Base-by-base conservation (phyloP, 2,329 filamentous ascomycete species). In the Zymoseptoria tritici region DNA sequence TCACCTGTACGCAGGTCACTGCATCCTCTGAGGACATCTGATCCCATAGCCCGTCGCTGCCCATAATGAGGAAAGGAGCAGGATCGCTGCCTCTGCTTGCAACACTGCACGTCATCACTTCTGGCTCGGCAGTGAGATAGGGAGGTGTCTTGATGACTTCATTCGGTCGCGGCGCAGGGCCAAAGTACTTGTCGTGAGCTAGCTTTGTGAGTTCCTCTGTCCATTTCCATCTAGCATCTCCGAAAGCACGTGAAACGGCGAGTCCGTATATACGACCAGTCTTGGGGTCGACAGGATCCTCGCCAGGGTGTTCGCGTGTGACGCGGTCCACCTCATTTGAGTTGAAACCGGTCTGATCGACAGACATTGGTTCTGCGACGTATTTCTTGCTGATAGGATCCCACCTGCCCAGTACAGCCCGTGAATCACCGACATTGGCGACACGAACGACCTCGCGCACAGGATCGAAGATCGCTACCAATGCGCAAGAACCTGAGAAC, bases 191-290 rank as follows among this genome's bases (percentile, higher is more conserved):
- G 59, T 71, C 67, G 62, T 78, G 75, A 19, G 79, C 73, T 2
- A 76, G 70, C 36, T 74, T 69, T 59, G 81, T 76, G 5, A 83
- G 72, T 2, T 80, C 76, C 13, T 79, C 68, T 3, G 81, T 70
- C 84, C 85, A 89, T 70, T 90, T 90, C 84, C 84, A 88, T 60
- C 82, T 78, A 55, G 81, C 78, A 68, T 90, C 86, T 16, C 87
- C 87, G 68, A 90, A 89, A 0, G 84, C 86, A 4, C 87, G 79
- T 0, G 85, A 84, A 1, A 88, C 79, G 49, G 84, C 79, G 1
- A 83, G 66, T 1, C 87, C 86, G 60, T 88, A 77, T 0, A 89
- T 72, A 0, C 87, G 80, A 0, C 86, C 86, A 16, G 78, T 75
- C 60, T 79, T 77, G 1, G 76, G 71, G 60, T 78, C 71, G 9